Conservation (phyloP, 768 basidiomycete species). For the Mycena kentingensis region DNA sequence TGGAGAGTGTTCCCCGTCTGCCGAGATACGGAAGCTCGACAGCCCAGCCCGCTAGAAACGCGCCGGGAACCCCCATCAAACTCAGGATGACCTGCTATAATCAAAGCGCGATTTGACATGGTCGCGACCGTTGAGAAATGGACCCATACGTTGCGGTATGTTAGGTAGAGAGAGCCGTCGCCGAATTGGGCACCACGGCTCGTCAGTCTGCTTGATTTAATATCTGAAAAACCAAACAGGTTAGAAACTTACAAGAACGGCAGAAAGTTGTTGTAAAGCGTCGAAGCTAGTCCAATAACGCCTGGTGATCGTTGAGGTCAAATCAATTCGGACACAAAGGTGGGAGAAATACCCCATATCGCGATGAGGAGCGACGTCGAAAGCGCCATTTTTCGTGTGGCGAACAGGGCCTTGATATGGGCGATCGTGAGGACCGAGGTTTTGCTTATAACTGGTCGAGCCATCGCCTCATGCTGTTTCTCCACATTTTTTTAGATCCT, state of each 20-base stretch:
- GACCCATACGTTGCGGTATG: conserved; percentile 65
- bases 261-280: conserved; percentile 40
- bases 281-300: conserved; percentile 76
- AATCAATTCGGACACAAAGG: neutral
- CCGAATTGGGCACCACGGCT: conserved; percentile 71
- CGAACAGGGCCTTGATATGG: conserved; percentile 53
- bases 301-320: conserved; percentile 29
- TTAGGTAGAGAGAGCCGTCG: conserved; percentile 67
- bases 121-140: neutral
- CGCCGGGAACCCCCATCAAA: conserved; percentile 68
- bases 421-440: conserved; percentile 13
- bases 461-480: conserved; percentile 31
- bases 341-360: conserved; percentile 48
- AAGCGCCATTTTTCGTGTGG: conserved; percentile 49
- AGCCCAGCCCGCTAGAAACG: conserved; percentile 69
- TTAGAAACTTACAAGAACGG: conserved; percentile 18
- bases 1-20: conserved; percentile 64
- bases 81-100: conserved; percentile 69
- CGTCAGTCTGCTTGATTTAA: conserved; percentile 58
- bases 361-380: conserved; percentile 53
- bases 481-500: conserved; percentile 42
- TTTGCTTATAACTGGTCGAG: conserved; percentile 38
- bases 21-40: conserved; percentile 68
- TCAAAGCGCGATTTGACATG: neutral
- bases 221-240: neutral